Percentiles rank a stretch among this genome's conserved stretches.
Evolutionary conservation across 306 rosid species (phyloP).

Genomic region (Gastrolobium villosum): DNA sequence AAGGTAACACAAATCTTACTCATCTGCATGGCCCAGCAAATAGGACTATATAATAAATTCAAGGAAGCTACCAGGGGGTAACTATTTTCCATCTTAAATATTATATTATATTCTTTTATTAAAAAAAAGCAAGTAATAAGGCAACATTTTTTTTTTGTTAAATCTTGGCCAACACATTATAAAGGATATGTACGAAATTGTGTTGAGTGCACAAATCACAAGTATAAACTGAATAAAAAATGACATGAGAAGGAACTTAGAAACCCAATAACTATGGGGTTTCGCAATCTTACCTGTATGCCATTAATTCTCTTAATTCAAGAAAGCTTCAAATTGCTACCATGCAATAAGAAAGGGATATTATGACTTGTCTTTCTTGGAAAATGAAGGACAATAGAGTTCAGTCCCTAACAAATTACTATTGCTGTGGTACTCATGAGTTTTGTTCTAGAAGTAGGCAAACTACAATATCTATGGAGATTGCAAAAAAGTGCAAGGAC

Average conservation of each 20-base stretch:
- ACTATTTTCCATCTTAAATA: constrained; percentile 32
- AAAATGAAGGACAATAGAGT: constrained; percentile 50
- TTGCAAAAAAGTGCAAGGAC: constrained; percentile 44
- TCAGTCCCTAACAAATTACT: constrained; percentile 43
- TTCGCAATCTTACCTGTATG: constrained; percentile 60
- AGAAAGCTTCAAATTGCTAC: constrained; percentile 44
- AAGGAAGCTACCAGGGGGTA: constrained; percentile 42
- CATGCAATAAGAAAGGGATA: constrained; percentile 50
- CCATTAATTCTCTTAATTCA: constrained; percentile 46
- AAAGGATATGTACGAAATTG: constrained; percentile 47
- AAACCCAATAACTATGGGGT: constrained; percentile 55
- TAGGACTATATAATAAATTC: constrained; percentile 34
- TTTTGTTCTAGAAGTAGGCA: constrained; percentile 50
- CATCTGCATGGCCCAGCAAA: constrained; percentile 47
- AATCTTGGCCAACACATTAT: constrained; percentile 4
- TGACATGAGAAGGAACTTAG: constrained; percentile 50
- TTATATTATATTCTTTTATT: neutral
- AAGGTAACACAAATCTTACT: constrained; percentile 54
- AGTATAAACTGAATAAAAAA: constrained; percentile 48
- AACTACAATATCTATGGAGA: constrained; percentile 49
- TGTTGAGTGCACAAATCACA: constrained; percentile 49
- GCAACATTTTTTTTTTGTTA: neutral
- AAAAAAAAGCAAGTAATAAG: too few relatives aligned
- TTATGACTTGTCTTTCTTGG: constrained; percentile 63
- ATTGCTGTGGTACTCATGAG: constrained; percentile 43